phyloP scores from a whole-genome alignment of 352 stramenopile genomes.

The Globisporangium camurandrum region DNA sequence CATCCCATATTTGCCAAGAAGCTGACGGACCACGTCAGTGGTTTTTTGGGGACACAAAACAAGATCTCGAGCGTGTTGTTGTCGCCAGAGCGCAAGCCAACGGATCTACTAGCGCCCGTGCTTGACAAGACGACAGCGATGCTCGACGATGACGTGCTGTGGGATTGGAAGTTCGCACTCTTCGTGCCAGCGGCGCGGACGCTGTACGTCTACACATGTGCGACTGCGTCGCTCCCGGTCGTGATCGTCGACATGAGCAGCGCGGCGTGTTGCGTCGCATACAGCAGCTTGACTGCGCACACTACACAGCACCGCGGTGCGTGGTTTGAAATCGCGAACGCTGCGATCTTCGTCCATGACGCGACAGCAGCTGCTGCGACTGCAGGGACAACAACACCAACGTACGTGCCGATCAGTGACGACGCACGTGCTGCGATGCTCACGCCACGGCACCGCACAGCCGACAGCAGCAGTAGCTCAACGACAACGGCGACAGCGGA shows the following conservation, averaged over 20 bases:
- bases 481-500: too few relatives aligned
- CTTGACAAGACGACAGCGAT: conserved; percentile 29
- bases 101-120: conserved; percentile 26
- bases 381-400: conserved; percentile 16
- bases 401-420: conserved; percentile 23
- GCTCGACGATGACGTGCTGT: conserved; percentile 34
- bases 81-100: conserved; percentile 22
- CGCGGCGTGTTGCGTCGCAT: conserved; percentile 27
- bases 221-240: conserved; percentile 25
- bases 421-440: conserved; percentile 28
- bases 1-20: conserved; percentile 47
- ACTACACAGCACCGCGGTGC: conserved; percentile 7
- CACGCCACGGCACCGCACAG: conserved; percentile 12
- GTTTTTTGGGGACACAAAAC: conserved; percentile 43
- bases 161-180: conserved; percentile 66
- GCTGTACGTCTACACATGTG: conserved; percentile 60
- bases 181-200: conserved; percentile 39
- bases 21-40: conserved; percentile 43
- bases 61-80: conserved; percentile 40
- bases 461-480: conserved; percentile 24
- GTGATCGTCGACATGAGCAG: conserved; percentile 55
- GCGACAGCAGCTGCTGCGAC: too few relatives aligned
- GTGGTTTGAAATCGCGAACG: conserved; percentile 57
- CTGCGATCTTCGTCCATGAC: conserved; percentile 29
- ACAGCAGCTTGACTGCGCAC: conserved; percentile 11